Evolutionary conservation across 2,329 filamentous ascomycete species (phyloP).

Genomic region (Cladosporium halotolerans): DNA sequence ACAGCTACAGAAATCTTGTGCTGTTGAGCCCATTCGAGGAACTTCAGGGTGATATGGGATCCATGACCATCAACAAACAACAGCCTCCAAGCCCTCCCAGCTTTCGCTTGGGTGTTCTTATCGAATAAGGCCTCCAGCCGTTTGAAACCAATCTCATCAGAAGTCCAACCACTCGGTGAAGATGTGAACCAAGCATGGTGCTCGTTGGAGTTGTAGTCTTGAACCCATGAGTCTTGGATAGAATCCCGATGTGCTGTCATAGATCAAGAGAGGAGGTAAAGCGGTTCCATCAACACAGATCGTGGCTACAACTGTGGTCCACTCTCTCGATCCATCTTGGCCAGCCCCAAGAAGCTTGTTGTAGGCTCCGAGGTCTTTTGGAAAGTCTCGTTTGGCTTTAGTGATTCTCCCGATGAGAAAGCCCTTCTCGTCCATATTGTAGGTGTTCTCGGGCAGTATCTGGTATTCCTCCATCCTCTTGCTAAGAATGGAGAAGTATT

Average conservation of each 20-base stretch:
- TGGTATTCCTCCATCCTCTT: background rate
- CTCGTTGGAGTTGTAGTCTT: background rate
- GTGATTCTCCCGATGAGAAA: background rate
- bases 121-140: background rate
- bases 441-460: background rate
- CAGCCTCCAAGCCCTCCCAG: background rate
- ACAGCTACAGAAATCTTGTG: slow-evolving; percentile 12
- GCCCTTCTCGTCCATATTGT: slow-evolving; percentile 5
- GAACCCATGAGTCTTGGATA: slow-evolving; percentile 3
- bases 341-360: background rate
- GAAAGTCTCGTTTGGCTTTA: background rate
- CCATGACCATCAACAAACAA: background rate
- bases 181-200: background rate
- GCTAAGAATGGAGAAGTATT: slow-evolving; percentile 3
- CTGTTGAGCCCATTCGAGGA: slow-evolving; percentile 9
- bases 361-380: background rate
- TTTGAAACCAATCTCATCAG: background rate
- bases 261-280: slow-evolving; percentile 13
- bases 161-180: background rate
- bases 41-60: background rate
- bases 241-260: slow-evolving; percentile 1
- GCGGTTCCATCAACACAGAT: slow-evolving; percentile 12
- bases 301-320: slow-evolving; percentile 13
- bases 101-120: background rate
- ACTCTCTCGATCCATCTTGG: slow-evolving; percentile 10